Conservation (phyloP, 257 asterid species). For the Przewalskia tangutica region DNA sequence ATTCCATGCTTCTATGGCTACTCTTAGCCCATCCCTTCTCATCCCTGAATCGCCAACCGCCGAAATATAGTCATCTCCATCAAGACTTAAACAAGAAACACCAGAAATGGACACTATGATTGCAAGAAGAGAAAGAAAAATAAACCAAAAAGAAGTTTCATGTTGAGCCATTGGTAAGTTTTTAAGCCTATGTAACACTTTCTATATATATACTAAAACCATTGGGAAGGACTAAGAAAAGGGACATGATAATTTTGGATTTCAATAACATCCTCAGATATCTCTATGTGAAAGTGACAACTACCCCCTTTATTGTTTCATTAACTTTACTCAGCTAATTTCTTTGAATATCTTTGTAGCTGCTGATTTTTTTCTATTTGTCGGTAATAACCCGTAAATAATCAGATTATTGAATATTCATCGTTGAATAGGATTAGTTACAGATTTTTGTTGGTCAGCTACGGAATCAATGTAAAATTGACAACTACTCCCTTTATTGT, state of each 20-base stretch:
- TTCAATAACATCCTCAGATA: neutral
- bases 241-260: neutral
- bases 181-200: neutral
- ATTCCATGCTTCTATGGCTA: conserved; percentile 90
- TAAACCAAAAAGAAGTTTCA: neutral
- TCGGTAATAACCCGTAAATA: neutral
- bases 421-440: neutral
- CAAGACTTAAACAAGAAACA: conserved; percentile 5
- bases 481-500: too few relatives aligned
- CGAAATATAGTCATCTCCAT: conserved; percentile 26
- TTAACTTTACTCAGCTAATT: neutral
- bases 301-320: neutral
- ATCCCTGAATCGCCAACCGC: conserved; percentile 79
- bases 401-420: neutral
- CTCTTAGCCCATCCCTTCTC: conserved; percentile 60
- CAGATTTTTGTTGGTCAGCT: too few relatives aligned
- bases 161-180: conserved; percentile 13
- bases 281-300: neutral
- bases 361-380: neutral
- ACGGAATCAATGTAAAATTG: too few relatives aligned
- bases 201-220: neutral
- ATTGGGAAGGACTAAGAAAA: neutral
- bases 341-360: neutral
- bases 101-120: conserved; percentile 11
- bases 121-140: conserved; percentile 10